phyloP scores from a whole-genome alignment of 1,284 basidiomycete species.

The Tremellales sp. region DNA sequence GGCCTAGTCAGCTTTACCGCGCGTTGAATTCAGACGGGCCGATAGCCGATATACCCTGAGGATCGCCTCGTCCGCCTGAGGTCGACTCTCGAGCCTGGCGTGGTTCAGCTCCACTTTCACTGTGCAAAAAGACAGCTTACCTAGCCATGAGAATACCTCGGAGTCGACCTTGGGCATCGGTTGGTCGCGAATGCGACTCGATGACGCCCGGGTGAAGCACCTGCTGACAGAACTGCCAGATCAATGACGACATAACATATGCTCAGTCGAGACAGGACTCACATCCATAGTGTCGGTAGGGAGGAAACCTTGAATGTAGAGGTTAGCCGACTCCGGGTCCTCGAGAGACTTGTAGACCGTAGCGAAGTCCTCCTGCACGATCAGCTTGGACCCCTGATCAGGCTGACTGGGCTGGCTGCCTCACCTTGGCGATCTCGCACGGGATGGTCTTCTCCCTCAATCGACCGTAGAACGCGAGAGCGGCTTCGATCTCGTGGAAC shows the following conservation, averaged over 20 bases:
- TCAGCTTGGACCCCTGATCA: background rate
- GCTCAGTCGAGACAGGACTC: too few relatives aligned
- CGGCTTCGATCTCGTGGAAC: conserved; percentile 24
- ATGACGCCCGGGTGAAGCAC: conserved; percentile 27
- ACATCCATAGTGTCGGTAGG: conserved; percentile 24
- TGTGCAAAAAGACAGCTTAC: too few relatives aligned
- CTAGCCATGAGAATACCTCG: conserved; percentile 35
- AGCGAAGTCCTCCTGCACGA: conserved; percentile 30
- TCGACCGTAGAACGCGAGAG: conserved; percentile 21
- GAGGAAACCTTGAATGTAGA: conserved; percentile 39
- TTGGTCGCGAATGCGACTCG: conserved; percentile 29
- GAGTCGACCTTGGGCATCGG: conserved; percentile 27
- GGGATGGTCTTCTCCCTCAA: conserved; percentile 13
- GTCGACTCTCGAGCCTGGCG: conserved; percentile 25
- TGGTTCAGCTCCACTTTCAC: conserved; percentile 1
- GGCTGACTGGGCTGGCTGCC: conserved; percentile 2
- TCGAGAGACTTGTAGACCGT: conserved; percentile 35
- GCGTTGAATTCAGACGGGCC: background rate
- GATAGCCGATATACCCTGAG: conserved; percentile 12
- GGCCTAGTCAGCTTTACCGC: background rate
- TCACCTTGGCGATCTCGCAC: conserved; percentile 31
- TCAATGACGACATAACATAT: too few relatives aligned
- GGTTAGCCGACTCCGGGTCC: conserved; percentile 36
- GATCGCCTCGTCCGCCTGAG: conserved; percentile 36
- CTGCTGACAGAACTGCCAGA: conserved; percentile 21